Conservation (phyloP, 257 asterid genomes). For the Solanum chiquidenum region DNA sequence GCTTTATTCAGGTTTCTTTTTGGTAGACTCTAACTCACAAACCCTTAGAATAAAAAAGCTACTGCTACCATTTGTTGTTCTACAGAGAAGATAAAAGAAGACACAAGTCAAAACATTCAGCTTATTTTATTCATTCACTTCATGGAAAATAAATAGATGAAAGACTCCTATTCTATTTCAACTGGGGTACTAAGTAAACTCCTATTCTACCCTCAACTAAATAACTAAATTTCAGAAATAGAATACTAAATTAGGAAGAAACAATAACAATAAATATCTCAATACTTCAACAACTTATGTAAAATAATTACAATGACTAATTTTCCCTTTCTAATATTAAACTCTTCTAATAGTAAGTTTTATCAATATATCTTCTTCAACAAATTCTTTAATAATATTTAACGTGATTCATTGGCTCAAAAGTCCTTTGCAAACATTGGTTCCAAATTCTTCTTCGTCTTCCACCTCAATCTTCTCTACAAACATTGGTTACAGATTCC, state of each 20-base stretch:
- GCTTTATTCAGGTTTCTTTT: neutral
- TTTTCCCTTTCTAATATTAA: neutral
- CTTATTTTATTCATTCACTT: neutral
- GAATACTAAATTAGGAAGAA: neutral
- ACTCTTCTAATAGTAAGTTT: neutral
- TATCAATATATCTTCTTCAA: neutral
- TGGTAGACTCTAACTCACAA: neutral
- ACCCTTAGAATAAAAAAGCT: neutral
- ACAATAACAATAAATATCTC: neutral
- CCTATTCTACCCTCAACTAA: neutral
- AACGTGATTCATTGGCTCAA: neutral
- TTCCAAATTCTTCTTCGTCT: neutral
- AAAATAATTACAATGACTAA: neutral
- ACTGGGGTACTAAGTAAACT: neutral
- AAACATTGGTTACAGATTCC: neutral
- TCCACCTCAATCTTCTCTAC: neutral
- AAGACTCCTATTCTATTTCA: neutral
- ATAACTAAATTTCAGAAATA: neutral
- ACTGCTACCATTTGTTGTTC: neutral
- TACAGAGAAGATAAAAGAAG: neutral
- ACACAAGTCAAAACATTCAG: neutral
- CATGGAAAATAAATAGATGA: neutral
- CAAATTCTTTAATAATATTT: neutral
- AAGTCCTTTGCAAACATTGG: neutral
- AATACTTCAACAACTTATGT: neutral